Base-by-base conservation (phyloP, 495 filamentous ascomycete genomes). In the Hypomontagnella submonticulosa region DNA sequence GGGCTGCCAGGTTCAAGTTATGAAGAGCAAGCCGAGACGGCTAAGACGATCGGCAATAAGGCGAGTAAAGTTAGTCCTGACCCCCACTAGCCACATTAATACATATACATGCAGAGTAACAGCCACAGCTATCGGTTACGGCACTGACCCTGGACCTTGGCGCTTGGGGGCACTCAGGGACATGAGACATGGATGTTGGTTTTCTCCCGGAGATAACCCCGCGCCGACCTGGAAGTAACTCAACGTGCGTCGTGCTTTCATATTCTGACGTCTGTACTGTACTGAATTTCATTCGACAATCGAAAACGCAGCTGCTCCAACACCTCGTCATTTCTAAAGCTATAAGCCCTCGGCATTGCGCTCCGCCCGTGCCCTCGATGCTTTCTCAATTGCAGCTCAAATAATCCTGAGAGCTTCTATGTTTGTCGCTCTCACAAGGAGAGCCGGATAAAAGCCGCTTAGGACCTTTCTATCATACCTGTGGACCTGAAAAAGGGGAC, bases 1-100 rank as follows among this genome's bases (percentile, higher is more conserved):
- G 15, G n/a, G n/a, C n/a, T 27, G 23, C 23, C 23, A 27, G 23
- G 23, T 27, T 27, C 23, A 27, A 27, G 23, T 27, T 27, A 59
- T 41, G 48, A 50, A 52, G 36, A 44, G 51, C 40, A 50, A 49
- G 47, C 36, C 16, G 56, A 11, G 51, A 66, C 70, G 70, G 70
- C 70, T n/a, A 72, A 72, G 53, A 20, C 27, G 15, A 56, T 72
- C 70, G 70, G 70, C 67, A 70, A 54, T 61, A 60, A n/a, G 51
- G 32, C 19, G 34, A 52, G 41, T 37, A 71, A 70, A 66, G 61
- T 67, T 72, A 57, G 55, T 63, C 70, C 70, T 60, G 42, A 23
- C 4, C 51, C n/a, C 15, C 34, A 38, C 18, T 51, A 53, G 49
- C 49, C 49, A 53, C 49, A 18, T 15, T 4, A n/a, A n/a, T n/a